These are phyloP conservation scores for Tolypocladium tropicale DNA, from an alignment of 2,329 filamentous ascomycete species.

Conservation along the genomic window DNA sequence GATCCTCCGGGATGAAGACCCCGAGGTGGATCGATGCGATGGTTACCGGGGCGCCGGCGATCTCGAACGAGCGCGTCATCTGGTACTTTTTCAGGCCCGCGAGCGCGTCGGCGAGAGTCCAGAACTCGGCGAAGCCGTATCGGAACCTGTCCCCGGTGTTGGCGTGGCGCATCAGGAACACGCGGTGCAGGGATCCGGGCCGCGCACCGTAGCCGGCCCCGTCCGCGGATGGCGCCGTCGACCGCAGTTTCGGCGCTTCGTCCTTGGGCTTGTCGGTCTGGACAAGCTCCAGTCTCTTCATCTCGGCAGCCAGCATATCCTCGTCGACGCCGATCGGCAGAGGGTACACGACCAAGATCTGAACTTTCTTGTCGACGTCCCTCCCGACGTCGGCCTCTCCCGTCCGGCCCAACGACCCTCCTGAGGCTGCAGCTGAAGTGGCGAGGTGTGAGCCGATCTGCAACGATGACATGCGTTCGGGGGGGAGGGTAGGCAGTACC, in stretches of 20 bases:
- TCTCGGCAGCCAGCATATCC: conserved; percentile 60
- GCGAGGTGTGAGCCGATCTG: background rate
- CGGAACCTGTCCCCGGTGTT: conserved; percentile 63
- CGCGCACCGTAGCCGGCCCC: conserved; percentile 57
- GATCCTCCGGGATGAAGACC: conserved; percentile 67
- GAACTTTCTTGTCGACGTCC: conserved; percentile 49
- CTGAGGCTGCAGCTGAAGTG: conserved; percentile 12
- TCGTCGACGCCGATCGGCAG: conserved; percentile 62
- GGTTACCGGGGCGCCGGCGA: conserved; percentile 60
- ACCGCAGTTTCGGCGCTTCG: conserved; percentile 44
- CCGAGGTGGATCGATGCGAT: conserved; percentile 74
- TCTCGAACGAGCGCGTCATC: conserved; percentile 65
- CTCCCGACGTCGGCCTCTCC: conserved; percentile 39
- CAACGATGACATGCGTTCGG: background rate
- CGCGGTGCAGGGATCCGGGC: conserved; percentile 63
- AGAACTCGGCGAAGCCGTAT: conserved; percentile 80
- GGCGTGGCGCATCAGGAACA: conserved; percentile 67
- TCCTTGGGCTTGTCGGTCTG: conserved; percentile 40
- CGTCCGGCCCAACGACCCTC: conserved; percentile 29
- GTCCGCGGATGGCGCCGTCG: conserved; percentile 44
- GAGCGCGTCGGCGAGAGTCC: conserved; percentile 63
- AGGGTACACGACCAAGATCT: conserved; percentile 66
- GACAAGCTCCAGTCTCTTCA: conserved; percentile 60
- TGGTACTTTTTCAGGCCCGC: conserved; percentile 63
- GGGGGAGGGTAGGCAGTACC: conserved; percentile 10